phyloP scores from a whole-genome alignment of 2,329 filamentous ascomycete species.

The Tolypocladium endophyticum region DNA sequence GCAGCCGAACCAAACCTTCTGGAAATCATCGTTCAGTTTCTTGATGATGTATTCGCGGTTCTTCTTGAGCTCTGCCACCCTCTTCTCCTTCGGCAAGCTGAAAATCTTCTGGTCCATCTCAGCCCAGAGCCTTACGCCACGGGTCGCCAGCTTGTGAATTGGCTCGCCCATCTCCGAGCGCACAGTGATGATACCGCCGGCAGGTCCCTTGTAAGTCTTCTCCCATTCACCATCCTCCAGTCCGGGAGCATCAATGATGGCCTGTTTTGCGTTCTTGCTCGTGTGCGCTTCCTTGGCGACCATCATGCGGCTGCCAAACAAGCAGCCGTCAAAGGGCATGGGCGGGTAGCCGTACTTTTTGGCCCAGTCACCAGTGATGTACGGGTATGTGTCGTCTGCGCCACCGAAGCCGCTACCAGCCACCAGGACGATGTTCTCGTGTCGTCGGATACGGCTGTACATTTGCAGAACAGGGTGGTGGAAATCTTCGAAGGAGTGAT shows the following conservation, averaged over 20 bases:
- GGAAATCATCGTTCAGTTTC: constrained; percentile 91
- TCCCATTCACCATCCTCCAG: constrained; percentile 80
- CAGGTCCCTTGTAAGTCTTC: constrained; percentile 81
- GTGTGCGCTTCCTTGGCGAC: constrained; percentile 87
- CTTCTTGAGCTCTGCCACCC: constrained; percentile 78
- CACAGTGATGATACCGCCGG: constrained; percentile 91
- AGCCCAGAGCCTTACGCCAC: constrained; percentile 92
- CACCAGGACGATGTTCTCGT: constrained; percentile 77
- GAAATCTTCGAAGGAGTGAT: constrained; percentile 94
- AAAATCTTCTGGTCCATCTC: constrained; percentile 99
- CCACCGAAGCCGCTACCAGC: constrained; percentile 89
- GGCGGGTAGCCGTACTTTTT: constrained; percentile 74
- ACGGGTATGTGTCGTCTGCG: constrained; percentile 83
- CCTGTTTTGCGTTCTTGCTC: constrained; percentile 77
- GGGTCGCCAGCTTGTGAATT: constrained; percentile 95
- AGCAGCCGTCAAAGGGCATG: constrained; percentile 88
- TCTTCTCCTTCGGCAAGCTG: constrained; percentile 88
- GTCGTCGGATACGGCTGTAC: constrained; percentile 79
- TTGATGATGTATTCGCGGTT: constrained; percentile 85
- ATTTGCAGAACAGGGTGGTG: constrained; percentile 84
- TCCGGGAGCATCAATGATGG: constrained; percentile 77
- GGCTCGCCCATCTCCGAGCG: constrained; percentile 99
- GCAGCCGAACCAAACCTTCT: constrained; percentile 92
- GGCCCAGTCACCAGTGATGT: constrained; percentile 85
- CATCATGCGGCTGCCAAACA: constrained; percentile 93